Conservation (phyloP, 2,329 filamentous ascomycete genomes). For the Colletotrichum viniferum region DNA sequence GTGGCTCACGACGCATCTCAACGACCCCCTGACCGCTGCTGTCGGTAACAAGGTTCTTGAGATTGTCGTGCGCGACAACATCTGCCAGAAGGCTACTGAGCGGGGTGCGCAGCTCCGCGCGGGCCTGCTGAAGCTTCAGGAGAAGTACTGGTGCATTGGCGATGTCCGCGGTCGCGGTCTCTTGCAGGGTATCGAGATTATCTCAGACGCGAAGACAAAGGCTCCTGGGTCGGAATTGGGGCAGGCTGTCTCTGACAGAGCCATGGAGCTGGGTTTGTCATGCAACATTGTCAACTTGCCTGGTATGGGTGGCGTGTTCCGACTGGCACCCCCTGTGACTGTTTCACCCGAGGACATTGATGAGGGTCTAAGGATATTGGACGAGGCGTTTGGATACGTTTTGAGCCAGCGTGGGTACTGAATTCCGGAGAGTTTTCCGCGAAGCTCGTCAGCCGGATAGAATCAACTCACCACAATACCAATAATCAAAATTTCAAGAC, state of each 20-base stretch:
- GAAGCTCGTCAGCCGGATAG: fast-evolving
- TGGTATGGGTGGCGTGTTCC: slow-evolving; percentile 53
- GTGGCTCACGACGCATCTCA: slow-evolving; percentile 58
- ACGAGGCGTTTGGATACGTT: slow-evolving; percentile 45
- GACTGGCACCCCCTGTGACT: slow-evolving; percentile 55
- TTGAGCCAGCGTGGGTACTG: background rate
- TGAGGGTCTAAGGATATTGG: slow-evolving; percentile 52
- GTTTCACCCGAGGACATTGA: slow-evolving; percentile 48
- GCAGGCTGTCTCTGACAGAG: slow-evolving; percentile 44
- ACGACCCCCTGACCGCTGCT: slow-evolving; percentile 57
- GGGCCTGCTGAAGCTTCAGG: slow-evolving; percentile 47
- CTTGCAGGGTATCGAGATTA: slow-evolving; percentile 55
- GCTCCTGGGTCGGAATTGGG: slow-evolving; percentile 47
- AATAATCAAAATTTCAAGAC: background rate
- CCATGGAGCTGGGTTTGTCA: slow-evolving; percentile 50
- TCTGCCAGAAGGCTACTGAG: slow-evolving; percentile 43
- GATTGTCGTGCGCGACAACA: slow-evolving; percentile 53
- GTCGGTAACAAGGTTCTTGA: slow-evolving; percentile 60
- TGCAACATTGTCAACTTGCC: slow-evolving; percentile 52
- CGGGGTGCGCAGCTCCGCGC: slow-evolving; percentile 46
- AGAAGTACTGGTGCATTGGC: slow-evolving; percentile 56
- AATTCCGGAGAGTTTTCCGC: background rate
- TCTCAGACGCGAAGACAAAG: slow-evolving; percentile 46
- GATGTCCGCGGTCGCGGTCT: slow-evolving; percentile 56
- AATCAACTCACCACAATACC: fast-evolving